These are phyloP conservation scores for Knoxia roxburghii DNA, from an alignment of 257 asterid genomes.

Conservation along the genomic window DNA sequence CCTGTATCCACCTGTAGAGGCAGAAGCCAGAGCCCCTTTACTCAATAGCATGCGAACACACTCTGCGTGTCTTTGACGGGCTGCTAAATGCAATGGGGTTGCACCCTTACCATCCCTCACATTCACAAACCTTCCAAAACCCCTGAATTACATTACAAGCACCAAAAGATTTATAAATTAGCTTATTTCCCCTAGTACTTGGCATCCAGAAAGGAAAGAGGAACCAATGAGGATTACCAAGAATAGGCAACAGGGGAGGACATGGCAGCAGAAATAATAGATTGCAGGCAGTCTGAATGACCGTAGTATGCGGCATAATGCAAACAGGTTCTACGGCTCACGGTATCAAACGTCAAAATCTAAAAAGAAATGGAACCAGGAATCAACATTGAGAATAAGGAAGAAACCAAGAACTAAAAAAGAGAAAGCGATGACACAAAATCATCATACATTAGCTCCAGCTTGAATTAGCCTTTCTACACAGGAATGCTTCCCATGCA, in stretches of 20 bases:
- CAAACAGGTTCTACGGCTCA: slow-evolving; percentile 64
- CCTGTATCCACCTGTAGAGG: slow-evolving; percentile 70
- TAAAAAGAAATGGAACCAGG: slow-evolving; percentile 17
- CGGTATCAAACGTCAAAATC: slow-evolving; percentile 71
- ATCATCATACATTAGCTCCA: slow-evolving; percentile 65
- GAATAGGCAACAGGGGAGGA: slow-evolving; percentile 60
- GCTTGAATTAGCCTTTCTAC: slow-evolving; percentile 63
- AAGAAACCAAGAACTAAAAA: not conserved
- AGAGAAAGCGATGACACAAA: not conserved
- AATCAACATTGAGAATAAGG: slow-evolving; percentile 6
- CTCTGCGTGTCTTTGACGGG: slow-evolving; percentile 54
- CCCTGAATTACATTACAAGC: slow-evolving; percentile 46
- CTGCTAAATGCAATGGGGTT: slow-evolving; percentile 86
- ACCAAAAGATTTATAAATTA: slow-evolving; percentile 8
- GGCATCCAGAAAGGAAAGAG: not conserved
- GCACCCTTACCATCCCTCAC: slow-evolving; percentile 76
- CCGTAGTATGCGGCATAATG: slow-evolving; percentile 89
- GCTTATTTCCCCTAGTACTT: too few species aligned
- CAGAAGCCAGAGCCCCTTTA: slow-evolving; percentile 73
- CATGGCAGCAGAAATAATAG: slow-evolving; percentile 64
- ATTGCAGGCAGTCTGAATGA: slow-evolving; percentile 62
- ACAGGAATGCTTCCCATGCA: slow-evolving; percentile 63
- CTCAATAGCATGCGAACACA: slow-evolving; percentile 56
- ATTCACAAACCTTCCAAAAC: slow-evolving; percentile 70
- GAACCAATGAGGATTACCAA: slow-evolving; percentile 41